Evolutionary conservation across 345 rosid species (phyloP), one percentile per base, ranked within the genome.

Genomic region (Citrus hindsii): DNA sequence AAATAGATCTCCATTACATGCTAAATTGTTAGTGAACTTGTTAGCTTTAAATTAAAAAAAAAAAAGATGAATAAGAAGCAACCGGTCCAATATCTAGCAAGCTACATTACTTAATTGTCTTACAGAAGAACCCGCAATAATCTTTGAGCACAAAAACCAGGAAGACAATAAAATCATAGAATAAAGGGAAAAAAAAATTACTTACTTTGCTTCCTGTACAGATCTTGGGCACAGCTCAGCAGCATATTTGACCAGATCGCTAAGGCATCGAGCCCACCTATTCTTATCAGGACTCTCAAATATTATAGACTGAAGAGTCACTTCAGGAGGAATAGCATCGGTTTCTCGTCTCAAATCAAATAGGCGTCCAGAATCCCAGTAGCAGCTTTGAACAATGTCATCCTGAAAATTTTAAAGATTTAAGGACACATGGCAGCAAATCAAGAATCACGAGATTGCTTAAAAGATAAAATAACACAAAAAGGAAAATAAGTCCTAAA

Each of bases 301-400:
- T 80, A 96, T 92, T 77, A 96, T 90, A 81, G 97, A 94, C 67
- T 94, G 99, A 82, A 96, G 94, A 25, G 98, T 91, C 83, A 91
- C 94, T 51, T 94, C 99, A 77, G 97, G 88, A 82, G 99, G 97
- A 86, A 96, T 90, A 63, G 87, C 89, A 82, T 96, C 98, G 22
- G 95, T 90, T 78, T 96, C 99, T 81, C 95, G 85, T 83, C 92
- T 89, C 83, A 90, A 78, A 86, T 96, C 99, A 91, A 91, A 94
- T 37, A 93, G 97, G 79, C 94, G 92, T 74, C 97, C 94, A 80
- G 94, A 88, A 85, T 96, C 98, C 97, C 94, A 92, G 72, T 92
- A 94, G 85, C 99, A 94, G 84, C 92, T 91, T 83, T 96, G 99
- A 82, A 96, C 95, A 85, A 96, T 94, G 86, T 96, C 99, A 84